Evolutionary conservation across 1,284 basidiomycete species (phyloP).

Genomic region (Xerocomus minutiporus): DNA sequence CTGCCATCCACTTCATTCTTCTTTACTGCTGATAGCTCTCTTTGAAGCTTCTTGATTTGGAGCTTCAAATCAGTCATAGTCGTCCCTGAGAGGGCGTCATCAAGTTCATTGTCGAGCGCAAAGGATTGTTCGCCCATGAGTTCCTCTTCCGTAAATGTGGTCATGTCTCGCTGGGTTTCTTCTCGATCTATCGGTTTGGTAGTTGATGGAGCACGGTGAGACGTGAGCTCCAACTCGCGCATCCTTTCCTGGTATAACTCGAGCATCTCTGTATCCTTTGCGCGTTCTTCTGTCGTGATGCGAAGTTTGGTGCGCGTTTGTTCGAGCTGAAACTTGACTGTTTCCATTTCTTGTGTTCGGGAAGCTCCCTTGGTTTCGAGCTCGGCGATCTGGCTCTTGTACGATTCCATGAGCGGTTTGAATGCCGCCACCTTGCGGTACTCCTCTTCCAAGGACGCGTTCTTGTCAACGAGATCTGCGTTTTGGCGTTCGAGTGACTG

Average conservation of each 20-base stretch:
- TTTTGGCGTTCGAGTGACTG: slow-evolving; percentile 91
- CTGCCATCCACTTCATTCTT: slow-evolving; percentile 75
- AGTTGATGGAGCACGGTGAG: slow-evolving; percentile 40
- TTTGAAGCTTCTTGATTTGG: slow-evolving; percentile 75
- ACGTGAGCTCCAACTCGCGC: slow-evolving; percentile 76
- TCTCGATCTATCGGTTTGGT: slow-evolving; percentile 20
- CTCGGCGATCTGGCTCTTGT: slow-evolving; percentile 82
- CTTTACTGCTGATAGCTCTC: slow-evolving; percentile 73
- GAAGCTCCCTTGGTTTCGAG: slow-evolving; percentile 69
- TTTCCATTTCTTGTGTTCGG: slow-evolving; percentile 68
- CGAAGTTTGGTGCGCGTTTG: slow-evolving; percentile 66
- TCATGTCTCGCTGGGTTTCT: slow-evolving; percentile 21
- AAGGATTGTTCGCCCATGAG: slow-evolving; percentile 41
- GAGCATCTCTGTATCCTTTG: slow-evolving; percentile 79
- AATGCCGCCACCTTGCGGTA: slow-evolving; percentile 82
- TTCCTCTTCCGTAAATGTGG: slow-evolving; percentile 42
- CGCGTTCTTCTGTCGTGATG: slow-evolving; percentile 65
- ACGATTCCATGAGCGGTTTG: slow-evolving; percentile 89
- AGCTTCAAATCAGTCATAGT: slow-evolving; percentile 91
- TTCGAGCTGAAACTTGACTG: slow-evolving; percentile 73
- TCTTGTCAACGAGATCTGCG: slow-evolving; percentile 85
- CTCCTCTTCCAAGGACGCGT: slow-evolving; percentile 87
- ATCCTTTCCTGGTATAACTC: slow-evolving; percentile 91
- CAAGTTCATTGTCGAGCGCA: slow-evolving; percentile 79
- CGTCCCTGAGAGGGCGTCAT: slow-evolving; percentile 77